Evolutionary conservation across 2,329 filamentous ascomycete genomes (phyloP), one percentile per base, ranked within the genome.

Genomic region (Mycocentrospora acerina): DNA sequence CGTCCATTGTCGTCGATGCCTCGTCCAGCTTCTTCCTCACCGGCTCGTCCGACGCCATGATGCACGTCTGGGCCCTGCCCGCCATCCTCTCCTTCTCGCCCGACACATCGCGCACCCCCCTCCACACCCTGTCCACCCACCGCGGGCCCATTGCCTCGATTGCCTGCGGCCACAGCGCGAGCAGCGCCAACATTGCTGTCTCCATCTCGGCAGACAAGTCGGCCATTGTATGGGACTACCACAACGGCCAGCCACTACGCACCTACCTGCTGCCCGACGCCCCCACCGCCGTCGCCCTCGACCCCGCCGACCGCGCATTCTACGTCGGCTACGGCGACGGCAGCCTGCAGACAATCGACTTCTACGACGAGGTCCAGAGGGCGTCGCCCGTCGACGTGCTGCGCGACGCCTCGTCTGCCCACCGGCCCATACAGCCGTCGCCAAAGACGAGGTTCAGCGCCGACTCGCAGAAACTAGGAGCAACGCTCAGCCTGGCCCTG

Each of bases 171-270:
- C 82, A 87, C 58, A 85, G 85, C 60, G 73, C 77, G 43, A 84
- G 81, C 62, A 80, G 83, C 55, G 85, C 85, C 42, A 91, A 88
- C 64, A 82, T 97, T 44, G 90, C 86, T 42, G 78, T 96, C 14
- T 94, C 91, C 3, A 81, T 84, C 6, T 88, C 88, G 50, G 83
- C 81, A 55, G 93, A 97, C 70, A 90, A 88, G 68, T 93, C 88
- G 7, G 88, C 88, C 54, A 84, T 95, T 57, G 76, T 95, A 44
- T 98, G 93, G 93, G 90, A 97, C 69, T 94, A 94, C 63, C 81
- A 83, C 46, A 87, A 82, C 1, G 88, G 88, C 26, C 79, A 81
- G 44, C 75, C 85, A 9, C 72, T 97, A 40, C 82, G 90, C 29
- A 97, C 90, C 4, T 82, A 94, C 49, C 76, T 97, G 27, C 81